phyloP scores from a whole-genome alignment of 2,329 filamentous ascomycete species.

The Neurospora crassa region DNA sequence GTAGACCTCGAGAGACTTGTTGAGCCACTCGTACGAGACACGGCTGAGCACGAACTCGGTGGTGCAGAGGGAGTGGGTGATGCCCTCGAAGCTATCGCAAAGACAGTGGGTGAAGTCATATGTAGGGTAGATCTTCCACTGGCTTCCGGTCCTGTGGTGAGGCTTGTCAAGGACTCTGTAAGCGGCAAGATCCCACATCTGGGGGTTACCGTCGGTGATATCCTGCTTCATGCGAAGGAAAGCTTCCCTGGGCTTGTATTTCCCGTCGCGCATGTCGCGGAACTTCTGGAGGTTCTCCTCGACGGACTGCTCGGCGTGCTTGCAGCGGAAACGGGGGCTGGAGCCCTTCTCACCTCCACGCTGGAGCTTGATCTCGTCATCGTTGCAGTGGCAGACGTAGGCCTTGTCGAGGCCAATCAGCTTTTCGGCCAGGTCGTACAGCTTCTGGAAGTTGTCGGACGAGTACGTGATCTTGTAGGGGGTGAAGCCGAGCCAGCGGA shows the following conservation, averaged over 20 bases:
- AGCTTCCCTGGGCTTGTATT: slow-evolving; percentile 76
- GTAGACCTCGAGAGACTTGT: slow-evolving; percentile 72
- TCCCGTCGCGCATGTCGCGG: slow-evolving; percentile 80
- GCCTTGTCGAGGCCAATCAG: slow-evolving; percentile 60
- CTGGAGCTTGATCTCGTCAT: slow-evolving; percentile 77
- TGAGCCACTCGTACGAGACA: slow-evolving; percentile 84
- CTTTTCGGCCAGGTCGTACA: slow-evolving; percentile 84
- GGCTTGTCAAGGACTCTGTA: slow-evolving; percentile 74
- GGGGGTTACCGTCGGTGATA: slow-evolving; percentile 73
- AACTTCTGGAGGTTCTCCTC: slow-evolving; percentile 78
- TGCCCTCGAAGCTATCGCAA: slow-evolving; percentile 84
- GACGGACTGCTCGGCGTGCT: slow-evolving; percentile 63
- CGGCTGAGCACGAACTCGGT: slow-evolving; percentile 82
- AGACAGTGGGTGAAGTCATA: slow-evolving; percentile 64
- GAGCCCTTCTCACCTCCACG: slow-evolving; percentile 66
- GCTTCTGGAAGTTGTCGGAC: slow-evolving; percentile 78
- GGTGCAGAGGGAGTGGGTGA: slow-evolving; percentile 88
- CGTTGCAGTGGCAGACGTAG: slow-evolving; percentile 76
- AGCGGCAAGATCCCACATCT: slow-evolving; percentile 93
- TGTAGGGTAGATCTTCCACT: slow-evolving; percentile 91
- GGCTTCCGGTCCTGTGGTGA: slow-evolving; percentile 69
- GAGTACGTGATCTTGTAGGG: slow-evolving; percentile 75
- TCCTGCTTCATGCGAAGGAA: slow-evolving; percentile 91
- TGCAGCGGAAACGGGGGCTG: slow-evolving; percentile 66
- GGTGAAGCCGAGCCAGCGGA: slow-evolving; percentile 71